These are phyloP conservation scores for Aethionema arabicum DNA, from an alignment of 345 rosid genomes.

Conservation along the genomic window DNA sequence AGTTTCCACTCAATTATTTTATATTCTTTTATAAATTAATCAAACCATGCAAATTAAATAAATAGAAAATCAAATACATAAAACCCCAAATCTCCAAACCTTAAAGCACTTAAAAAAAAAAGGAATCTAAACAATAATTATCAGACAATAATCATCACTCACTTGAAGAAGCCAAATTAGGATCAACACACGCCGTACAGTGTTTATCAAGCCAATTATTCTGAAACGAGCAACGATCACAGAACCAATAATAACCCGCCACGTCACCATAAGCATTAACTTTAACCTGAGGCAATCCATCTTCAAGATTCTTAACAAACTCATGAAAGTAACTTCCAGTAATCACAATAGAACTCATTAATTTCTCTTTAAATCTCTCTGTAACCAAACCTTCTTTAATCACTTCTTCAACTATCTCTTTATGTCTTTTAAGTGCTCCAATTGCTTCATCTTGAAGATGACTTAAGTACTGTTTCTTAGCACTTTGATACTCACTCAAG, in stretches of 20 bases:
- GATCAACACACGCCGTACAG: slow-evolving; percentile 1
- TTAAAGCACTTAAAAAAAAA: no score
- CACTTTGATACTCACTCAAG: neutral
- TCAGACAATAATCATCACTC: no score
- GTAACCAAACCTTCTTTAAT: neutral
- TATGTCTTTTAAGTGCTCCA: neutral
- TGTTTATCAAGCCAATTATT: neutral
- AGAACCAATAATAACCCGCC: neutral
- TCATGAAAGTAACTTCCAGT: slow-evolving; percentile 11
- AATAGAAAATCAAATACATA: no score
- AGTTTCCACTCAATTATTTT: no score
- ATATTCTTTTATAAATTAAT: no score
- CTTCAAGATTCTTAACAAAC: slow-evolving; percentile 16
- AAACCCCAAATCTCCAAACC: no score
- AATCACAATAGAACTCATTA: neutral
- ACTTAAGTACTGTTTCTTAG: slow-evolving; percentile 12
- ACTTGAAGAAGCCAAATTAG: no score
- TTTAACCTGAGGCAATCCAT: slow-evolving; percentile 23
- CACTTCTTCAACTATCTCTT: neutral
- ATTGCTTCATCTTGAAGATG: neutral
- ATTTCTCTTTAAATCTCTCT: neutral
- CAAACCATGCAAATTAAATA: no score
- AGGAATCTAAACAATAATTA: no score
- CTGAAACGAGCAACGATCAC: slow-evolving; percentile 10
- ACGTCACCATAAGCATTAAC: neutral